Percentiles rank a stretch among this genome's conserved stretches.
Conservation (phyloP, 331 rosid genomes). For the Quercus lobata region DNA sequence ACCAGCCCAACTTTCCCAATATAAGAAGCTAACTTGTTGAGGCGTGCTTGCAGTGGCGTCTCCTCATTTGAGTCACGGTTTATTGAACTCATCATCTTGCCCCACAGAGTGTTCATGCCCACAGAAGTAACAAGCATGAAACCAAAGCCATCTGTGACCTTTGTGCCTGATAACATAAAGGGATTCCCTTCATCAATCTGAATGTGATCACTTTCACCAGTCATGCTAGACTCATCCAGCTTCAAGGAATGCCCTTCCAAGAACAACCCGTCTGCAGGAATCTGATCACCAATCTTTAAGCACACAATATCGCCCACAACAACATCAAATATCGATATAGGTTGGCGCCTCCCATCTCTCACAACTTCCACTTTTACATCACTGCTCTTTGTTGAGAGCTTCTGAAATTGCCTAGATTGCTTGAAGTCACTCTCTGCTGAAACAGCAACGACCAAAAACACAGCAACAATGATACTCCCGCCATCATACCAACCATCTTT, state of each 20-base stretch:
- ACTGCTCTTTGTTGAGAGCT: conserved; percentile 27
- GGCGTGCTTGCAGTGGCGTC: conserved; percentile 35
- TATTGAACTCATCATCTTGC: conserved; percentile 40
- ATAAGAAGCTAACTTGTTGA: conserved; percentile 31
- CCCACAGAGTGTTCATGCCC: conserved; percentile 37
- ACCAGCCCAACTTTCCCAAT: conserved; percentile 33
- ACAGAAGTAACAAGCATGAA: conserved; percentile 37
- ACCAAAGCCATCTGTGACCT: conserved; percentile 41
- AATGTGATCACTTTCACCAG: conserved; percentile 32
- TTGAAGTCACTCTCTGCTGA: conserved; percentile 29
- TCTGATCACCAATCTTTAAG: conserved; percentile 36
- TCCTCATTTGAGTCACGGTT: conserved; percentile 19
- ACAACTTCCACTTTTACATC: conserved; percentile 26
- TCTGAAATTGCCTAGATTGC: conserved; percentile 34
- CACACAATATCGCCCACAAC: conserved; percentile 35
- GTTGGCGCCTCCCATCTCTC: conserved; percentile 22
- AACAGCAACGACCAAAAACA: conserved; percentile 22
- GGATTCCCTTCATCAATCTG: conserved; percentile 20
- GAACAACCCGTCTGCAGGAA: conserved; percentile 42
- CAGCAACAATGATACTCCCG: conserved; percentile 33
- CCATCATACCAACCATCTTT: conserved; percentile 33
- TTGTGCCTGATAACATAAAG: conserved; percentile 37
- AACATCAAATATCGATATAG: conserved; percentile 26
- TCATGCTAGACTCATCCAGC: conserved; percentile 43
- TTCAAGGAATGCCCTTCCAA: conserved; percentile 34